A percentile compares a stretch with the other conserved stretches of the same genome.
Evolutionary conservation across 495 filamentous ascomycete genomes (phyloP).

Genomic region (Tetracladium marchalianum): DNA sequence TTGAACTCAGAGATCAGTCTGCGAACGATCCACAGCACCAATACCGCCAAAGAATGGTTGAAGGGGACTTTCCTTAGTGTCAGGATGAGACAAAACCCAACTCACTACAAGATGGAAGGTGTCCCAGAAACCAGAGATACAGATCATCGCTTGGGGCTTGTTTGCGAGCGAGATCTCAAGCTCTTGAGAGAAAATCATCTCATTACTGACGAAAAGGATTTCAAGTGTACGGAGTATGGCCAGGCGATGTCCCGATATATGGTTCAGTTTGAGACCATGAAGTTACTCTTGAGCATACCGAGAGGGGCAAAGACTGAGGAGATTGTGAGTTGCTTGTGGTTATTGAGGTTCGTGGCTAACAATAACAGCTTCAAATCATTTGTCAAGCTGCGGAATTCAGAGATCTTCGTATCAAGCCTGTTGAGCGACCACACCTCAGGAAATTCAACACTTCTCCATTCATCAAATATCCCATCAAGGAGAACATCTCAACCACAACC

Average conservation of each 20-base stretch:
- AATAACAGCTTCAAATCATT: slow-evolving; percentile 47
- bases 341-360: slow-evolving; percentile 24
- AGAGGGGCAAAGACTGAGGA: slow-evolving; percentile 51
- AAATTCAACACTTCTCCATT: slow-evolving; percentile 67
- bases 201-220: slow-evolving; percentile 35
- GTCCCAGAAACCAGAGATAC: slow-evolving; percentile 28
- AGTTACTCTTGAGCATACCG: slow-evolving; percentile 53
- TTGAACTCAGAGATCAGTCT: slow-evolving; percentile 89
- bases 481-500: slow-evolving; percentile 54
- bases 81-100: slow-evolving; percentile 68
- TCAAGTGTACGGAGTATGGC: slow-evolving; percentile 69
- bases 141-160: slow-evolving; percentile 64
- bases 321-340: slow-evolving; percentile 48
- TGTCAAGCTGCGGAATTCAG: slow-evolving; percentile 70
- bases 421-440: slow-evolving; percentile 68
- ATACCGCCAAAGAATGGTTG: slow-evolving; percentile 76
- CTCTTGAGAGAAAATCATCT: slow-evolving; percentile 54
- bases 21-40: slow-evolving; percentile 60
- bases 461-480: slow-evolving; percentile 72
- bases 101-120: slow-evolving; percentile 63
- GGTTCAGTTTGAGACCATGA: slow-evolving; percentile 87
- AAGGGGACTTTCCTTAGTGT: slow-evolving; percentile 80
- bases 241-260: slow-evolving; percentile 92
- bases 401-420: slow-evolving; percentile 63
- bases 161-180: slow-evolving; percentile 71